Base-by-base conservation (phyloP, 192 early-diverging fungal species). In the Coemansia sp. region DNA sequence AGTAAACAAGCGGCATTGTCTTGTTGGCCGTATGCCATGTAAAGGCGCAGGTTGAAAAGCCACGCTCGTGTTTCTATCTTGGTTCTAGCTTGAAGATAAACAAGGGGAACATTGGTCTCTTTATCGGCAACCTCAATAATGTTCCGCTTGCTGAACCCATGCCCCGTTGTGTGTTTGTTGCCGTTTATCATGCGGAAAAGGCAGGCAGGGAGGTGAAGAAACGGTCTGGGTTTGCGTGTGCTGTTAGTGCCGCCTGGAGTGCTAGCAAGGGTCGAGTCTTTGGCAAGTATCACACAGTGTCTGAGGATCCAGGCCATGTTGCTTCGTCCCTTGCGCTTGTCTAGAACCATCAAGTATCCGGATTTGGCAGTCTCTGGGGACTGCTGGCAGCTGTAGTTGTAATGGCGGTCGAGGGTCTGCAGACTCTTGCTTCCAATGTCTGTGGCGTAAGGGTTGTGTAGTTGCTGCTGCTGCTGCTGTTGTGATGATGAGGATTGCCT, bases 301-400 rank as follows among this genome's bases (percentile, higher is more conserved):
- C 67, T 65, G 50, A 72, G 46, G 14, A 42, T 19, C 60, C 65
- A 72, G 37, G 64, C 38, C 17, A 59, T 14, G 16, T 42, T 59
- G 38, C 20, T 56, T 5, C 46, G 45, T 20, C 64, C 68, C 49
- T 71, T 61, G n/a, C 55, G 65, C 42, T 60, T 67, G 74, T 76
- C 74, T 46, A 61, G 67, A 5, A 76, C 55, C 69, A 70, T 59
- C 44, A 76, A 46, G 42, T 76, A 76, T 58, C 74, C 74, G 5
- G 64, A 37, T 22, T 76, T 76, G n/a, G 38, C 20, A 6, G 54
- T 16, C 17, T 64, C 41, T 61, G 50, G 43, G 19, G 57, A 59
- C 57, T 41, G 57, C 16, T 59, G 57, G 32, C 32, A 32, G 32
- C 2, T 32, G 32, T 32, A 32, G 32, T 32, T 32, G 32, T 32